Percentiles rank a stretch among this genome's conserved stretches.
phyloP scores from a whole-genome alignment of 768 basidiomycete species.

The Fomitopsis serialis region DNA sequence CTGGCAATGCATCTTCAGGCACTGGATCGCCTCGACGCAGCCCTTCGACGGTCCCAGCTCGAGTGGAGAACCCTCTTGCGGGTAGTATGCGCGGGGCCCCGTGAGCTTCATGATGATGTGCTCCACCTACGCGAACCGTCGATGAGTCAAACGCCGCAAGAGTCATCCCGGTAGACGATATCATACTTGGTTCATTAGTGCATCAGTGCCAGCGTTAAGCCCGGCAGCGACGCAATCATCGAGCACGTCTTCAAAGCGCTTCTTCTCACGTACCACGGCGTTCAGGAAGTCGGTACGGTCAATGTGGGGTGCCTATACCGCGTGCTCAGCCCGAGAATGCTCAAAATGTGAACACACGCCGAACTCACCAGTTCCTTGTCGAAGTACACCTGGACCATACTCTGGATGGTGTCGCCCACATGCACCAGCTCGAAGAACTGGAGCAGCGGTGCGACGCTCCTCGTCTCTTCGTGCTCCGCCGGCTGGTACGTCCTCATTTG shows the following conservation, averaged over 20 bases:
- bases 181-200: slow-evolving; percentile 86
- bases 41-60: slow-evolving; percentile 85
- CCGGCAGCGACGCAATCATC: slow-evolving; percentile 94
- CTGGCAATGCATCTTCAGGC: slow-evolving; percentile 86
- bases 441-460: slow-evolving; percentile 84
- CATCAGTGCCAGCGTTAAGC: slow-evolving; percentile 91
- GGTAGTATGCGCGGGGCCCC: slow-evolving; percentile 84
- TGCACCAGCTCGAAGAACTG: slow-evolving; percentile 99
- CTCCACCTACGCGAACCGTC: slow-evolving; percentile 60
- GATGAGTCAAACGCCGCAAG: neutral
- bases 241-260: slow-evolving; percentile 85
- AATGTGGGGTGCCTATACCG: slow-evolving; percentile 69
- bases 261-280: slow-evolving; percentile 91
- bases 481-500: slow-evolving; percentile 91
- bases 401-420: slow-evolving; percentile 94
- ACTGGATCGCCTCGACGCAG: slow-evolving; percentile 85
- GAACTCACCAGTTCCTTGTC: slow-evolving; percentile 84
- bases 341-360: neutral
- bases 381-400: slow-evolving; percentile 97
- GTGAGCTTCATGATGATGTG: slow-evolving; percentile 85
- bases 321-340: neutral
- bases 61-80: slow-evolving; percentile 69
- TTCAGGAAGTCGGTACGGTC: slow-evolving; percentile 94
- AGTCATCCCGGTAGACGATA: neutral
- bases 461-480: slow-evolving; percentile 75